Base-by-base conservation (phyloP, 169 alveolate genomes). In the Eimeria sp. region DNA sequence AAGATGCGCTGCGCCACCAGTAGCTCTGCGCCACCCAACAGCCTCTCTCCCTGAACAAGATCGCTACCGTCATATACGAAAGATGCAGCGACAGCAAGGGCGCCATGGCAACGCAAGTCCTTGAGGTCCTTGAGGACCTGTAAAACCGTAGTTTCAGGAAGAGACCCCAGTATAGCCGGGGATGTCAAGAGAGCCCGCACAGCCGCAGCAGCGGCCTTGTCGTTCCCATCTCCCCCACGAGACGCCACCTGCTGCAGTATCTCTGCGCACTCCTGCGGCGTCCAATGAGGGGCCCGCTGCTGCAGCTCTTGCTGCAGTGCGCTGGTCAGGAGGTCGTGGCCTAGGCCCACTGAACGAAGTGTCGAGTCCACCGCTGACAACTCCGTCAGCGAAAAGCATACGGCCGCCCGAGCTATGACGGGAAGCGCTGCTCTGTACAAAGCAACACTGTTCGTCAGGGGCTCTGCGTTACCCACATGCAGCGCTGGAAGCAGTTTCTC, bases 1-100 rank as follows among this genome's bases (percentile, higher is more conserved):
- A 93, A 20, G 67, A 93, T 61, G 40, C 96, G 96, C 80, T 93
- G 96, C 49, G 45, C 89, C 58, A 93, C 96, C 30, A 93, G 96
- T 63, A 80, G 63, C 61, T 27, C 91, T 5, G 95, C 92, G 49
- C 80, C 95, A 49, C 72, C 54, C 43, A 57, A 5, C 49, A 51
- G 49, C 16, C 63, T 2, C 80, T 20, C 43, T 16, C 20, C 72
- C 40, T 51, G n/a, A 3, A 6, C 63, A 22, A 25, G 18, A 49
- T 25, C 18, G 47, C 40, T 25, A 27, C 63, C 65, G 4, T 65
- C 93, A 63, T 58, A 86, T 7, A 40, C 20, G 27, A 63, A 40
- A 14, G 40, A 43, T 4, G 93, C 93, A 63, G 11, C 30, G 47
- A 86, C 65, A 25, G 93, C 93, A 22, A 86, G 82, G 57, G 61